Base-by-base conservation (phyloP, 1,284 basidiomycete species). In the Hemileia vastatrix region DNA sequence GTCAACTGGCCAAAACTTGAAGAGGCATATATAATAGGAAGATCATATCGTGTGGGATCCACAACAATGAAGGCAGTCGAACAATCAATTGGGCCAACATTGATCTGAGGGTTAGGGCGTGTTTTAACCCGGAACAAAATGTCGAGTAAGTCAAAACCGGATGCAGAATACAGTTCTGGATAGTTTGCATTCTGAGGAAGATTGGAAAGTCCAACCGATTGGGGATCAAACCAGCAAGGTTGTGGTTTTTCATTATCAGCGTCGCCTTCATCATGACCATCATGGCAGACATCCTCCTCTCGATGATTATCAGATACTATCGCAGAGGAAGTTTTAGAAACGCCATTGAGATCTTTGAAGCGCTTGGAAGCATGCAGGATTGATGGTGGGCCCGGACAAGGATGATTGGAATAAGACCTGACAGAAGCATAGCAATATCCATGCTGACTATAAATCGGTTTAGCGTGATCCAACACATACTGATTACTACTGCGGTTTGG, bases 21-120 rank as follows among this genome's bases (percentile, higher is more conserved):
- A 9, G 85, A 87, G 63, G 88, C 89, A 70, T 93, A 95, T 8
- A 95, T 84, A 71, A 96, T 86, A 1, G 92, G 90, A 53, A 80
- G 80, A 71, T 96, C 91, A 68, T 83, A 83, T 54, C 86, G 79
- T 11, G 87, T 83, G 18, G 86, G 82, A 73, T 96, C 92, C 59
- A 86, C 86, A 54, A 97, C 87, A 67, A 88, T 81, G 75, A 97
- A 96, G 6, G 88, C 84, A 73, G 89, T 92, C 2, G 88, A 87
- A 63, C 92, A 79, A 76, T 97, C 93, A 40, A 97, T 88, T 0
- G 93, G 90, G 6, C 93, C 93, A 18, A 96, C 82, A 4, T 81
- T 77, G 52, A 95, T 83, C 64, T 81, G 83, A 0, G 89, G 90
- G 68, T 87, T 82, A 0, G 84, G 84, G 1, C 92, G 82, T 15